These are phyloP conservation scores for Penicillium griseofulvum DNA, from an alignment of 2,329 filamentous ascomycete genomes.

Conservation along the genomic window DNA sequence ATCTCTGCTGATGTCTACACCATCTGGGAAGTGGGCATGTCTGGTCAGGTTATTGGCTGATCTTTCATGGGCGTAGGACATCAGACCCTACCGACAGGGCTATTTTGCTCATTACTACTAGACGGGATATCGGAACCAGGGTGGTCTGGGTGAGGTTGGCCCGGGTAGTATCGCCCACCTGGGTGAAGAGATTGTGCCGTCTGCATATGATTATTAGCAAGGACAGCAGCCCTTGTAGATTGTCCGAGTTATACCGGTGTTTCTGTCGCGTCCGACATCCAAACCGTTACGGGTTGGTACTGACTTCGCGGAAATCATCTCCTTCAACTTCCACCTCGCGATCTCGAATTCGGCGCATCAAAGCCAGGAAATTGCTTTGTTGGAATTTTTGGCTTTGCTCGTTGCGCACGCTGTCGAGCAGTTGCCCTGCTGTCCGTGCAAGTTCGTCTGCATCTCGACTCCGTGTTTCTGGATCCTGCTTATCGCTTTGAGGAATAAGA, in stretches of 20 bases:
- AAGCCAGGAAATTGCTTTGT: constrained; percentile 69
- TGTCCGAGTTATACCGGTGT: constrained; percentile 38
- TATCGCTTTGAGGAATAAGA: constrained; percentile 38
- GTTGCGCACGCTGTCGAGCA: constrained; percentile 66
- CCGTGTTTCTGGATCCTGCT: constrained; percentile 32
- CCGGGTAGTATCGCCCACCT: constrained; percentile 47
- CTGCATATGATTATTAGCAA: constrained; percentile 37
- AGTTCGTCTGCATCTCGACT: constrained; percentile 63
- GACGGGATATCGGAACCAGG: constrained; percentile 8
- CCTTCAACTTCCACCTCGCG: constrained; percentile 70
- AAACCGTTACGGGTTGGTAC: constrained; percentile 43
- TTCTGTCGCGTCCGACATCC: constrained; percentile 35
- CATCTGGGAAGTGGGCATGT: constrained; percentile 9
- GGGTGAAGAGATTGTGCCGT: constrained; percentile 47
- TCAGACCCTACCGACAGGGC: constrained; percentile 12
- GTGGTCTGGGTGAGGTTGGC: constrained; percentile 15
- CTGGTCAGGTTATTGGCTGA: constrained; percentile 15
- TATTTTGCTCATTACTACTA: constrained; percentile 25
- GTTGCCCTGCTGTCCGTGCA: constrained; percentile 66
- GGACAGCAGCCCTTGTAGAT: constrained; percentile 29
- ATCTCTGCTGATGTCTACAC: constrained; percentile 6
- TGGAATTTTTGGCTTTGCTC: constrained; percentile 73
- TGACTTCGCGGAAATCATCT: constrained; percentile 55
- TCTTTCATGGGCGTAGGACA: not conserved
- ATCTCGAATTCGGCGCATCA: constrained; percentile 75